phyloP scores from a whole-genome alignment of 169 alveolate genomes.

The Cystoisospora suis region DNA sequence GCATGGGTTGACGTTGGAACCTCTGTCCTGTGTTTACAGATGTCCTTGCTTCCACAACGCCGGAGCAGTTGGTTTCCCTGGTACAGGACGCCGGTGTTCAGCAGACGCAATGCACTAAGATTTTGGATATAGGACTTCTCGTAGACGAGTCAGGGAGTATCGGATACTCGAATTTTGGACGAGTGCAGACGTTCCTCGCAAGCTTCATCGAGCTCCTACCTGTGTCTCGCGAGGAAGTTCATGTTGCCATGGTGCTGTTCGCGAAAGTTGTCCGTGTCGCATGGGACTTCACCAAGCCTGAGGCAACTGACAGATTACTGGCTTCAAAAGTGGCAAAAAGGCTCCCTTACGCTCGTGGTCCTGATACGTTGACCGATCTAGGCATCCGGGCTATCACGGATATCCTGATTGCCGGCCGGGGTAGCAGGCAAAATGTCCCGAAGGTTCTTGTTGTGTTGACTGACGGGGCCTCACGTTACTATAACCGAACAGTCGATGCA shows the following conservation, averaged over 20 bases:
- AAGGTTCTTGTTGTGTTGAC: conserved; percentile 52
- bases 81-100: neutral
- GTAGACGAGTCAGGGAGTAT: conserved; percentile 57
- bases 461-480: conserved; percentile 35
- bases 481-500: neutral
- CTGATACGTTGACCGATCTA: neutral
- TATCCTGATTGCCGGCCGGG: neutral
- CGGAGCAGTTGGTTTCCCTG: neutral
- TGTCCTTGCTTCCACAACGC: too few species aligned
- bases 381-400: neutral
- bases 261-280: neutral
- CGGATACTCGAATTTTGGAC: conserved; percentile 16
- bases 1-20: too few species aligned
- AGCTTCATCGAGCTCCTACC: neutral
- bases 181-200: conserved; percentile 10
- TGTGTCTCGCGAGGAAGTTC: conserved; percentile 38
- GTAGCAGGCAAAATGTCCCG: conserved; percentile 41
- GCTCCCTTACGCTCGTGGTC: conserved; percentile 6
- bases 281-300: neutral
- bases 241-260: conserved; percentile 8
- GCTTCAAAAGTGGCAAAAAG: neutral
- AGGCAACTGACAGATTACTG: conserved; percentile 3
- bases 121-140: conserved; percentile 19
- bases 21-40: too few species aligned
- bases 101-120: neutral